Conservation (phyloP, 2,329 filamentous ascomycete genomes). For the Aureobasidium uvarum region DNA sequence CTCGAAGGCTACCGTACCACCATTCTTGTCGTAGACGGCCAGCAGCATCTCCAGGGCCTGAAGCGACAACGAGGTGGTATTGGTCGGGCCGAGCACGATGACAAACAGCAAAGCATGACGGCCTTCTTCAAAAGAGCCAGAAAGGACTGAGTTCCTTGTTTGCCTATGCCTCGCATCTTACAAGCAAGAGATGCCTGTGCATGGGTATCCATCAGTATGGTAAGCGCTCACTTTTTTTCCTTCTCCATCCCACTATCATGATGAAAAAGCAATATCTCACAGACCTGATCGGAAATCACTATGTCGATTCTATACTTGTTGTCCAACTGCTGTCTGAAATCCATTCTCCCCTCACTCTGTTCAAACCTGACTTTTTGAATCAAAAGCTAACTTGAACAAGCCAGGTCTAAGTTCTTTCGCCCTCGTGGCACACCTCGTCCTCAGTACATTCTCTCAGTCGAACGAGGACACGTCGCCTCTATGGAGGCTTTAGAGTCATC, state of each 20-base stretch:
- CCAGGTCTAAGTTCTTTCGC: neutral
- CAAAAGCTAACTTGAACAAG: conserved; percentile 22
- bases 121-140: conserved; percentile 69
- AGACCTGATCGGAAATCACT: conserved; percentile 76
- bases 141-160: conserved; percentile 35
- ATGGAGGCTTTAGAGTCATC: neutral
- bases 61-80: conserved; percentile 81
- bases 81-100: conserved; percentile 73
- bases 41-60: conserved; percentile 68
- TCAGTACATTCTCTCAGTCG: neutral
- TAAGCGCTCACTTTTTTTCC: conserved; percentile 33
- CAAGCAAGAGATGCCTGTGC: neutral
- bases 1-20: conserved; percentile 47
- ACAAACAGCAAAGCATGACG: conserved; percentile 71
- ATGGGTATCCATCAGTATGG: conserved; percentile 23
- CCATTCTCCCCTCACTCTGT: conserved; percentile 5
- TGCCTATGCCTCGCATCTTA: conserved; percentile 1
- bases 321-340: conserved; percentile 81
- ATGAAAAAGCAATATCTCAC: conserved; percentile 64
- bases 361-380: neutral
- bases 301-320: conserved; percentile 64
- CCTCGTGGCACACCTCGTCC: neutral
- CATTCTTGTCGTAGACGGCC: conserved; percentile 65
- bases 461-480: no score
- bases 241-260: conserved; percentile 41